Base-by-base conservation (phyloP, 768 basidiomycete species). In the Termitomyces sp. region DNA sequence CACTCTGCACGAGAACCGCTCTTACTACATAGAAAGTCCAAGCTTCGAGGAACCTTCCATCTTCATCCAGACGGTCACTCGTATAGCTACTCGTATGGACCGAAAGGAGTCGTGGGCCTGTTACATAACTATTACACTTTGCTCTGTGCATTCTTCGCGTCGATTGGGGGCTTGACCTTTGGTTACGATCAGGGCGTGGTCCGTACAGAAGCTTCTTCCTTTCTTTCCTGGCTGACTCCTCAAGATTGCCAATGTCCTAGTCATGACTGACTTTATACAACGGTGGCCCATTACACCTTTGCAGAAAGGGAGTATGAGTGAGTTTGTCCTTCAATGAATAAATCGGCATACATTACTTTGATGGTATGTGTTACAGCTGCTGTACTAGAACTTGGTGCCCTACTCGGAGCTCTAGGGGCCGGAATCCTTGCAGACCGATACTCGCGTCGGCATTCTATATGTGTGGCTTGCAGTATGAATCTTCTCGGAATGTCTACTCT, bases 161-260 rank as follows among this genome's bases (percentile, higher is more conserved):
- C 85, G 10, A 80, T 91, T 62, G 89, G 89, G 1, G 89, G 89
- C 0, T 66, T 91, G 55, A 82, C 86, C 14, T 91, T 91, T 68
- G 89, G 89, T 9, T 91, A 91, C 64, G 89, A 91, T 63, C 89
- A 91, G 65, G 89, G 89, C 38, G 90, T 91, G 48, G 79, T 78
- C 62, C 45, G 73, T 69, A 0, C 31, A 17, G 19, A 14, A 21
- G n/a, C 12, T 43, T 11, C 26, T 37, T 21, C 28, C 6, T 47
- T 14, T 26, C 19, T 19, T 51, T 31, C 38, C 28, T 15, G 7
- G 21, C 40, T 26, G 31, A 35, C 50, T 12, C 45, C 17, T 6
- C 35, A 23, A 80, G 78, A 90, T 93, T 60, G 87, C 91, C 3
- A 93, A 92, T 66, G 84, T 93, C 14, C 77, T 93, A 12, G 88